These are phyloP conservation scores for Arthrobotrys musiformis DNA, from an alignment of 2,329 filamentous ascomycete species.

Conservation along the genomic window DNA sequence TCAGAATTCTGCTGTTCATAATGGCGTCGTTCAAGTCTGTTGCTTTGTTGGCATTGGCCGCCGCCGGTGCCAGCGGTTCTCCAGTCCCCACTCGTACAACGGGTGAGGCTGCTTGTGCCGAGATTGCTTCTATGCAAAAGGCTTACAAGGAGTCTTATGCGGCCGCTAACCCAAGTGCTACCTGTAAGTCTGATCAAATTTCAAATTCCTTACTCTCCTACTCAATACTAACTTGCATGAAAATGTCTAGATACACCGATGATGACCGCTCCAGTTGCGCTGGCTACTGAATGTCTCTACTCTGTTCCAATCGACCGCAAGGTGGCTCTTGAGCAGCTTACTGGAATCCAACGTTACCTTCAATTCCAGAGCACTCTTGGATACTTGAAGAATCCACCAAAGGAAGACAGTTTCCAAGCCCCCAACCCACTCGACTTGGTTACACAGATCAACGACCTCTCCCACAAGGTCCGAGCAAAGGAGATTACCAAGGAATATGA, in stretches of 20 bases:
- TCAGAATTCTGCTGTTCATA: background rate
- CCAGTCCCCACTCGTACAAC: slow-evolving; percentile 25
- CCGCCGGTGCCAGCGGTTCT: slow-evolving; percentile 17
- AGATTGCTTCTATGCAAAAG: slow-evolving; percentile 44
- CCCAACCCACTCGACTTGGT: slow-evolving; percentile 36
- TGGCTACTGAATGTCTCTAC: slow-evolving; percentile 46
- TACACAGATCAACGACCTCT: slow-evolving; percentile 36
- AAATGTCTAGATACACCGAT: slow-evolving; percentile 22
- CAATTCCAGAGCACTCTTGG: slow-evolving; percentile 54
- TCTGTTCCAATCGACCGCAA: slow-evolving; percentile 51
- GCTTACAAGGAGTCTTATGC: slow-evolving; percentile 39
- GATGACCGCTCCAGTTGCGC: slow-evolving; percentile 44
- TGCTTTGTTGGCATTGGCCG: slow-evolving; percentile 43
- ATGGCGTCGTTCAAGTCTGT: slow-evolving; percentile 43
- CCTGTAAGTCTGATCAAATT: slow-evolving; percentile 16
- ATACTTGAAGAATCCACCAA: slow-evolving; percentile 49
- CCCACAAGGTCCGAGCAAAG: slow-evolving; percentile 34
- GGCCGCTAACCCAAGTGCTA: slow-evolving; percentile 28
- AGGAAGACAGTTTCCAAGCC: slow-evolving; percentile 42
- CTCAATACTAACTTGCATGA: background rate
- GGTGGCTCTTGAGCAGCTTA: slow-evolving; percentile 38
- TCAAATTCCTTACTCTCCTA: background rate
- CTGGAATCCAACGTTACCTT: slow-evolving; percentile 47
- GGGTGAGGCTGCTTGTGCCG: slow-evolving; percentile 46
- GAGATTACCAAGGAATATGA: slow-evolving; percentile 51